Percentiles rank a stretch among this genome's conserved stretches.
Evolutionary conservation across 1,284 basidiomycete species (phyloP).

Genomic region (Phellopilus nigrolimitatus): DNA sequence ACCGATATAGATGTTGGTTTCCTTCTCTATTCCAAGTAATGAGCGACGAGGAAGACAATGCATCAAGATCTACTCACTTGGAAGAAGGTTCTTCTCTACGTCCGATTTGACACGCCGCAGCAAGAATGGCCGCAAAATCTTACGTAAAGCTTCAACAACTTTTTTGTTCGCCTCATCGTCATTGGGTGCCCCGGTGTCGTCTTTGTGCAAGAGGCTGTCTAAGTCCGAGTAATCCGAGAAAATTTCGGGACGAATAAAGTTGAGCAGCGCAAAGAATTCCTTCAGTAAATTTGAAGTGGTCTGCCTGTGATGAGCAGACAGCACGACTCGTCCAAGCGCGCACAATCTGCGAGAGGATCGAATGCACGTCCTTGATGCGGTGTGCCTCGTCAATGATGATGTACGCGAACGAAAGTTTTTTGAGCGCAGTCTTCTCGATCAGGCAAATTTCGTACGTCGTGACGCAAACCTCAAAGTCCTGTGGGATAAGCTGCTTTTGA

Average conservation of each 20-base stretch:
- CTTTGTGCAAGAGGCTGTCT: conserved; percentile 77
- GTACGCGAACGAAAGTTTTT: conserved; percentile 97
- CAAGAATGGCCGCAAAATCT: conserved; percentile 93
- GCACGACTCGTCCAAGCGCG: conserved; percentile 87
- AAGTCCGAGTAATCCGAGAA: conserved; percentile 74
- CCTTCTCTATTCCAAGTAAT: conserved; percentile 68
- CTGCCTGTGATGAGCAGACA: conserved; percentile 95
- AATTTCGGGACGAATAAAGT: conserved; percentile 89
- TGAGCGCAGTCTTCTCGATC: conserved; percentile 87
- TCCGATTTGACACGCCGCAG: conserved; percentile 94
- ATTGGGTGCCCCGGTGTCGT: conserved; percentile 63
- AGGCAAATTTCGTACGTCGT: conserved; percentile 98
- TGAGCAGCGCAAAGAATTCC: conserved; percentile 93
- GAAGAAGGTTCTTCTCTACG: conserved; percentile 93
- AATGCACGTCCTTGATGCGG: conserved; percentile 99
- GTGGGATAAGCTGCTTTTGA: conserved; percentile 71
- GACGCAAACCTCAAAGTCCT: conserved; percentile 93
- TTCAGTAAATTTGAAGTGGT: conserved; percentile 95
- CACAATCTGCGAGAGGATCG: conserved; percentile 93
- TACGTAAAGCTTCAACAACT: conserved; percentile 96
- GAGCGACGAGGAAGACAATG: neutral
- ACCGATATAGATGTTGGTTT: conserved; percentile 98
- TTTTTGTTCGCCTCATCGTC: conserved; percentile 88
- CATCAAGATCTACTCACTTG: conserved; percentile 51
- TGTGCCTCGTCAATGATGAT: conserved; percentile 99